phyloP scores from a whole-genome alignment of 805 yeast genomes.

The Pichia kluyveri region DNA sequence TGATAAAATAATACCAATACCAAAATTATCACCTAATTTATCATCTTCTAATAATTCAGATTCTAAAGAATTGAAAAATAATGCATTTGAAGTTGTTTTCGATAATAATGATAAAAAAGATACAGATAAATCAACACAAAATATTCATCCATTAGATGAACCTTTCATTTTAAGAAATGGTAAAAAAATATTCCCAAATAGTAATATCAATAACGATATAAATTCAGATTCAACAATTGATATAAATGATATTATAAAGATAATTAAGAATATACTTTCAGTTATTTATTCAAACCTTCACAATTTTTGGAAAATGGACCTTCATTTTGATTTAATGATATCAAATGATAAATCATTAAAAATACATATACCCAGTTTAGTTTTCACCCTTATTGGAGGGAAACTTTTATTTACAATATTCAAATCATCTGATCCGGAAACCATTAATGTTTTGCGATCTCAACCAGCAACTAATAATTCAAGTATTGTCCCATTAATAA shows the following conservation, averaged over 20 bases:
- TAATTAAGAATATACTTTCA: neutral
- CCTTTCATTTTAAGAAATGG: conserved; percentile 17
- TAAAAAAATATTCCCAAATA: conserved; percentile 8
- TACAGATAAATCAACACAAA: conserved; percentile 1
- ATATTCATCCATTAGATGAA: conserved; percentile 25
- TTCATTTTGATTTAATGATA: conserved; percentile 19
- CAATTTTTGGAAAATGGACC: conserved; percentile 21
- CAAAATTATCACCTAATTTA: neutral
- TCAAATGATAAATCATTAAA: conserved; percentile 15
- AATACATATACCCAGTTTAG: conserved; percentile 21
- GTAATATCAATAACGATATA: too few species aligned
- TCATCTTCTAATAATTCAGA: neutral
- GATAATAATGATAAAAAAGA: conserved; percentile 4
- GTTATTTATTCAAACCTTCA: neutral
- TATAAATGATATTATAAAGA: neutral
- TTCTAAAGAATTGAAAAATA: conserved; percentile 12
- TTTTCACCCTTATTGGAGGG: conserved; percentile 7
- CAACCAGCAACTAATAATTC: neutral
- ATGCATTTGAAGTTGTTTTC: conserved; percentile 22
- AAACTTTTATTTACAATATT: conserved; percentile 8
- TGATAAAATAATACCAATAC: neutral
- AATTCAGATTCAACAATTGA: neutral
- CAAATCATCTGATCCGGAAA: neutral
- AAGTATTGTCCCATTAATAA: neutral
- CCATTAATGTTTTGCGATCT: neutral